Evolutionary conservation across 305 asterid species (phyloP), one percentile per base, ranked within the genome.

Genomic region (Andrographis paniculata): DNA sequence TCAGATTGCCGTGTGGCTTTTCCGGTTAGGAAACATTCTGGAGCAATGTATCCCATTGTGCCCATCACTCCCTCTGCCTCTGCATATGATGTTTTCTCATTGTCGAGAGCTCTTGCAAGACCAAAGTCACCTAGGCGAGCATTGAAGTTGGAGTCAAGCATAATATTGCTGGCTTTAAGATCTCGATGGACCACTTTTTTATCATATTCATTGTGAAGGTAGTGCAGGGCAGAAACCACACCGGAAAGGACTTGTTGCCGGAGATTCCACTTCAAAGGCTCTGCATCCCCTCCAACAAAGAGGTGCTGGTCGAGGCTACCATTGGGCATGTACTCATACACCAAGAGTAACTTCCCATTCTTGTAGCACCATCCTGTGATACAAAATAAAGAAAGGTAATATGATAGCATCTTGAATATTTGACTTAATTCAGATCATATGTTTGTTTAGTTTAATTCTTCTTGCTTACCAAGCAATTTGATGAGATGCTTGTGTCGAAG

Each of bases 1-100:
- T 91, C 98, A 0, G 98, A 91, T 6, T 80, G 94, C 40, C 64
- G 82, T 1, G 98, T 86, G 42, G 94, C 96, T 52, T 75, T 86
- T 13, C 94, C 94, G 0, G 87, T 86, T 72, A 78, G 98, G 76
- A 91, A 80, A 52, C 96, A 82, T 69, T 89, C 98, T 0, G 96
- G 98, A 1, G 98, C 98, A 9, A 89, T 82, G 76, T 91, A 91
- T 18, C 98, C 98, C 68, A 80, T 68, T 1, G 98, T 91, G 33
- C 98, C 96, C 1, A 67, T 53, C 1, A 91, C 76, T 1, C 96
- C 96, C 37, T 78, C 94, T 0, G 87, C 96, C 45, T 86, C 96
- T 0, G 80, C 80, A 22, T 85, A 91, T 0, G 95, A 91, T 35
- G 95, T 86, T 48, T 68, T 80, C 42, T 70, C 98, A 6, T 91